A percentile compares a stretch with the other conserved stretches of the same genome.
phyloP scores from a whole-genome alignment of 176 grass and related monocot genomes.

The Pontederia crassipes region DNA sequence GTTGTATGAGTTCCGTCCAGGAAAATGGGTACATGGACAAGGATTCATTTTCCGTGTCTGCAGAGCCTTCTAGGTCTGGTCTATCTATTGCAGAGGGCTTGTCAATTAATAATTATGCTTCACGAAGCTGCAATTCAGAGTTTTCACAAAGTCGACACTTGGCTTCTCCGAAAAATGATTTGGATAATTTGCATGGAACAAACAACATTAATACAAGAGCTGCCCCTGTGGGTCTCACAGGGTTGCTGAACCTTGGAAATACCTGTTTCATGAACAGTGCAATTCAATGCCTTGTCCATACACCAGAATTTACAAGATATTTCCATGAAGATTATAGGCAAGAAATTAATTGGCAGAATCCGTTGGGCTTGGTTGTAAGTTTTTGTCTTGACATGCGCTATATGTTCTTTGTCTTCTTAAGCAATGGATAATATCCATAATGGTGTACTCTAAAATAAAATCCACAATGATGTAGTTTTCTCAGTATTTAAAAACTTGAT shows the following conservation, averaged over 20 bases:
- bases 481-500: no score
- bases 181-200: constrained; percentile 49
- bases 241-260: constrained; percentile 90
- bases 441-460: neutral
- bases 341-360: constrained; percentile 99
- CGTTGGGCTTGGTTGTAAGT: constrained; percentile 93
- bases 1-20: constrained; percentile 50
- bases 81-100: constrained; percentile 51
- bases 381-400: constrained; percentile 7
- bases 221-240: constrained; percentile 63
- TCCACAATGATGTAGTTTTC: neutral
- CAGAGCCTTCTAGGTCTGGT: constrained; percentile 51
- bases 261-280: constrained; percentile 99
- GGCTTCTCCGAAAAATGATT: constrained; percentile 41
- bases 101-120: constrained; percentile 48
- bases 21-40: constrained; percentile 53
- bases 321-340: constrained; percentile 91
- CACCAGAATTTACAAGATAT: constrained; percentile 88
- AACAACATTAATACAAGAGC: constrained; percentile 51
- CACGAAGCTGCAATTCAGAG: constrained; percentile 48
- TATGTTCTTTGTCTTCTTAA: neutral
- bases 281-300: constrained; percentile 95
- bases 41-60: constrained; percentile 50
- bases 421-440: no score
- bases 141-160: constrained; percentile 39